Percentiles rank a stretch among this genome's conserved stretches.
Evolutionary conservation across 179 eudicot species (phyloP).

Genomic region (Carnegiea gigantea): DNA sequence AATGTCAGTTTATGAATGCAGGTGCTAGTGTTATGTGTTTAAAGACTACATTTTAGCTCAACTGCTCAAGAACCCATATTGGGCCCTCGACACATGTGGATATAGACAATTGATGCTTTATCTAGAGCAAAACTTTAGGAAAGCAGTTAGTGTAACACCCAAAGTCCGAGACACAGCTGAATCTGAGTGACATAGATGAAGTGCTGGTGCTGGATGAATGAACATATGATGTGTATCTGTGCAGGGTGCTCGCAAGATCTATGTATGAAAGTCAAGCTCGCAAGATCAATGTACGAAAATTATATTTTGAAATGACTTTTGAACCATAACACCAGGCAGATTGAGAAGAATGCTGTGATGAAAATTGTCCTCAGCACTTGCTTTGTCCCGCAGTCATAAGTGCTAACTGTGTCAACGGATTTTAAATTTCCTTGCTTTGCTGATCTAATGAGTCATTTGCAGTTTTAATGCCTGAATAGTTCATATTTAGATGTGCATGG

Average conservation of each 20-base stretch:
- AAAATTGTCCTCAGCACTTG: not conserved
- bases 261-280: not conserved
- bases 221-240: not conserved
- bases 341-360: not conserved
- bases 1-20: no score
- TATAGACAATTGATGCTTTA: not conserved
- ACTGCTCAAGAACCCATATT: not conserved
- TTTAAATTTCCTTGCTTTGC: slow-evolving; percentile 2
- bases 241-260: not conserved
- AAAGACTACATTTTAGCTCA: not conserved
- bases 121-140: not conserved
- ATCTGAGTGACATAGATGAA: not conserved
- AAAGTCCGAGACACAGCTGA: not conserved
- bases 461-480: not conserved
- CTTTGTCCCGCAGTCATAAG: not conserved
- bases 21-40: not conserved
- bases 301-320: not conserved
- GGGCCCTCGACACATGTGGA: not conserved
- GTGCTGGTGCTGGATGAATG: not conserved
- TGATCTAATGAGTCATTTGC: slow-evolving; percentile 9
- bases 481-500: not conserved
- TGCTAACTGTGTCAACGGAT: slow-evolving; percentile 9
- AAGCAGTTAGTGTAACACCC: not conserved
- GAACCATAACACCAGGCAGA: not conserved
- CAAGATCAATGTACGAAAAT: not conserved